These are phyloP conservation scores for Neurospora sp. DNA, from an alignment of 495 filamentous ascomycete species.

Conservation along the genomic window DNA sequence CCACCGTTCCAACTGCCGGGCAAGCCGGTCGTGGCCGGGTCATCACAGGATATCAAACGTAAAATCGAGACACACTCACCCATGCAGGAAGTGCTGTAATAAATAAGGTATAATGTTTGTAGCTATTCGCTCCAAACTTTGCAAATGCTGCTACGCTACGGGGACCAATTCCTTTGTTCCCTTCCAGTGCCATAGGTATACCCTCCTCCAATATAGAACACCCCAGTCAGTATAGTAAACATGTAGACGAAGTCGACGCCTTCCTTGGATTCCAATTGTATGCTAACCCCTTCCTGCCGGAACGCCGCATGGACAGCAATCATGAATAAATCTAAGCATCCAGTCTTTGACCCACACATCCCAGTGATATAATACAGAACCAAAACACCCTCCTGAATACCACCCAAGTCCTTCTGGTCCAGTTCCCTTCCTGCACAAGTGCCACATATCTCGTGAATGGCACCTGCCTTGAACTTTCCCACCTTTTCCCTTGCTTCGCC, in stretches of 20 bases:
- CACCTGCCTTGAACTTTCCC: not conserved
- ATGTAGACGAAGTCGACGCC: not conserved
- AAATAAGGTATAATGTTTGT: not conserved
- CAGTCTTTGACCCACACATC: not conserved
- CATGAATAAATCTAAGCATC: not conserved
- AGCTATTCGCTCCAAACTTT: not conserved
- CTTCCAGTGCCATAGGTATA: not conserved
- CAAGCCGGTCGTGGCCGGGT: not conserved
- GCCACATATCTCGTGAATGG: not conserved
- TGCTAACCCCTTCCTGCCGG: slow-evolving; percentile 5
- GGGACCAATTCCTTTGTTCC: not conserved
- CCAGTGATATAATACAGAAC: slow-evolving; percentile 19
- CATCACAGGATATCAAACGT: not conserved
- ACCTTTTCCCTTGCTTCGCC: not conserved
- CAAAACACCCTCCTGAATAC: slow-evolving; percentile 1
- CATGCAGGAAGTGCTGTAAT: not conserved
- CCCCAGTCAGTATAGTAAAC: not conserved
- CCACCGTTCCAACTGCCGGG: not conserved
- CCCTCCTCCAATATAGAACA: not conserved
- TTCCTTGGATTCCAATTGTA: slow-evolving; percentile 11
- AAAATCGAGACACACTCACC: not conserved
- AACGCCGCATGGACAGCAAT: slow-evolving; percentile 14
- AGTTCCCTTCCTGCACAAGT: not conserved
- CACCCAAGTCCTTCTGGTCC: slow-evolving; percentile 1
- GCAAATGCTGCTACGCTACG: not conserved